Base-by-base conservation (phyloP, 179 eudicot species). In the Gypsophila paniculata region DNA sequence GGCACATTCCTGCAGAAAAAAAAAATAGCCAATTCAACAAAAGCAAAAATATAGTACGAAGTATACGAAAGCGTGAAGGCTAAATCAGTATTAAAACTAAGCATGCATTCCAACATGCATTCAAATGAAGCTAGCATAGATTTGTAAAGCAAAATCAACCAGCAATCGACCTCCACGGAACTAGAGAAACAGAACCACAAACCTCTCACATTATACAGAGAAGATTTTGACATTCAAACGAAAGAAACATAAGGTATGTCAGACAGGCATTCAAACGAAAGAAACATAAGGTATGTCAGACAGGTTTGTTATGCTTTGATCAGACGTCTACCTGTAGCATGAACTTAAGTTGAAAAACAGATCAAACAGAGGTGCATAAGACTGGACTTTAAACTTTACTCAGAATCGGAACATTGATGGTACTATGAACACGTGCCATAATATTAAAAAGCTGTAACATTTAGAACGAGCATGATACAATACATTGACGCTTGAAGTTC, bases 1-100 rank as follows among this genome's bases (percentile, higher is more conserved):
- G 44, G 68, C 84, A 73, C 91, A 85, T 71, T 90, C 96, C 96
- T 90, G 86, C 18, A 18, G 73, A 54, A 64, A 57, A 71, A 14
- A 26, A 73, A 46, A 67, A 53, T 70, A 15, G 8, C 15, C 25
- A 12, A 19, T 19, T 22, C 42, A 29, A 38, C 11, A 18, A 19
- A 18, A 44, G 38, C 14, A 38, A 11, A 11, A 18, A 34, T 63
- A 29, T 29, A 29, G 34, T 29, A 29, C 34, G 2, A 4, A 29
- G 34, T 19, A 19, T 11, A 38, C 6, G 3, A n/a, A n/a, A 14
- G 2, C 23, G 39, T 8, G 6, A 42, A n/a, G 2, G 8, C 36
- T 0, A 11, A 46, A 36, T 17, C 1, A 13, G 4, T 5, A 26
- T 1, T 1, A 72, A 22, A 61, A 9, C 19, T 7, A 19, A 5